Conservation (phyloP, 768 basidiomycete species). For the Glaciozyma martinii region DNA sequence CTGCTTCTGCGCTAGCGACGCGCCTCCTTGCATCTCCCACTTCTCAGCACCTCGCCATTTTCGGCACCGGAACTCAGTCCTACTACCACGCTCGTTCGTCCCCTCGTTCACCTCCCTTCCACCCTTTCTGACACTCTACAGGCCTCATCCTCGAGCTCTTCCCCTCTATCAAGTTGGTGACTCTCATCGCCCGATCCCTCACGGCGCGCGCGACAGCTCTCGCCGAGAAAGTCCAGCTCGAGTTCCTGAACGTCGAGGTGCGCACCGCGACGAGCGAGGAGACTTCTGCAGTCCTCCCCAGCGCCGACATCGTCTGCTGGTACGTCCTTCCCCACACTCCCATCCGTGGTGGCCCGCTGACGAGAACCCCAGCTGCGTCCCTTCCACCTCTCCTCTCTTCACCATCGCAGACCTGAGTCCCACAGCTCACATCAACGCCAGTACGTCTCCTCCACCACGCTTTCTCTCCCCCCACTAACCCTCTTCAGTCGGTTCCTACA, state of each 20-base stretch:
- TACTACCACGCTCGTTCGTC: slow-evolving; percentile 24
- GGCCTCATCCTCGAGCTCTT: slow-evolving; percentile 30
- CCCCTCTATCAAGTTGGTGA: slow-evolving; percentile 11
- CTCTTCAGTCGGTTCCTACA: slow-evolving; percentile 30
- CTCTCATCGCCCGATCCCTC: slow-evolving; percentile 13
- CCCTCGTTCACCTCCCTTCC: not conserved
- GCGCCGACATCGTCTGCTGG: slow-evolving; percentile 35
- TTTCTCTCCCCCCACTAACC: not conserved
- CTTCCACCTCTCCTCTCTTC: slow-evolving; percentile 33
- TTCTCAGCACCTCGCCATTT: slow-evolving; percentile 13
- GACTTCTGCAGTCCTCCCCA: slow-evolving; percentile 4
- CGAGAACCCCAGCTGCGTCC: slow-evolving; percentile 26
- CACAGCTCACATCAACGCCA: slow-evolving; percentile 32
- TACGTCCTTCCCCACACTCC: not conserved
- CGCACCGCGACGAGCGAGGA: not conserved
- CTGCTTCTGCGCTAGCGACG: slow-evolving; percentile 23
- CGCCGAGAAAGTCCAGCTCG: not conserved
- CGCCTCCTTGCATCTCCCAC: slow-evolving; percentile 7
- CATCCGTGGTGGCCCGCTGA: not conserved
- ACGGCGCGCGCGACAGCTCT: slow-evolving; percentile 11
- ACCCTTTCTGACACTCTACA: not conserved
- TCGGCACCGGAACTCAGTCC: slow-evolving; percentile 28
- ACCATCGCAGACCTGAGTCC: slow-evolving; percentile 1
- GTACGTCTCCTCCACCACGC: not conserved
- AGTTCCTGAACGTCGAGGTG: slow-evolving; percentile 15